Conservation (phyloP, 164 flowering plant species). For the Nymphaea colorata region DNA sequence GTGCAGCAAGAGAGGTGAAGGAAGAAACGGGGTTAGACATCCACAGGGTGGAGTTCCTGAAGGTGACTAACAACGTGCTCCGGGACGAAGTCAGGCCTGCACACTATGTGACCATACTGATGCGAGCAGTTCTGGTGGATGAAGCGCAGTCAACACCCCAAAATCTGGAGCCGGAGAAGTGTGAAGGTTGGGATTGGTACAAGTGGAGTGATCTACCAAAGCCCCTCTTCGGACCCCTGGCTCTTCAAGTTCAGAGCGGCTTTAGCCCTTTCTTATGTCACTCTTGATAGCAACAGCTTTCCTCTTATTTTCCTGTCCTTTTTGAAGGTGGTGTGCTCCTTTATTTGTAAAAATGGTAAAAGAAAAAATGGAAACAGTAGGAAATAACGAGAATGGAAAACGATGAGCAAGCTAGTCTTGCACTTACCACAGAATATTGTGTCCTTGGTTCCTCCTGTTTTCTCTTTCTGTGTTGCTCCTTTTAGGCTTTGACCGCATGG, state of each 20-base stretch:
- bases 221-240: conserved; percentile 54
- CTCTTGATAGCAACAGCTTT: too few relatives aligned
- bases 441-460: too few relatives aligned
- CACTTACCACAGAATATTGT: too few relatives aligned
- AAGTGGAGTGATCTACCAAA: conserved; percentile 57
- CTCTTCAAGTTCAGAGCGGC: conserved; percentile 31
- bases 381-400: too few relatives aligned
- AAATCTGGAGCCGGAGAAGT: conserved; percentile 66
- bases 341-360: too few relatives aligned
- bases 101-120: conserved; percentile 39
- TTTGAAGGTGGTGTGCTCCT: too few relatives aligned
- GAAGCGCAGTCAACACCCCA: conserved; percentile 28
- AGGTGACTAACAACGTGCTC: conserved; percentile 52
- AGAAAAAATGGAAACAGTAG: too few relatives aligned
- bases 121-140: conserved; percentile 36
- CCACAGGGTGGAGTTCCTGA: conserved; percentile 36
- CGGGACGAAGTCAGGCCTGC: conserved; percentile 32
- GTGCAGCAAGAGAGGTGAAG: conserved; percentile 71
- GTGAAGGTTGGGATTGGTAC: conserved; percentile 91
- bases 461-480: too few relatives aligned
- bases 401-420: too few relatives aligned
- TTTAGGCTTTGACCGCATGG: too few relatives aligned
- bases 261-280: conserved; percentile 42
- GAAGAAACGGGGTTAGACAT: conserved; percentile 79
- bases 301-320: too few relatives aligned